phyloP scores from a whole-genome alignment of 495 filamentous ascomycete genomes.

The Annulohypoxylon stygium region DNA sequence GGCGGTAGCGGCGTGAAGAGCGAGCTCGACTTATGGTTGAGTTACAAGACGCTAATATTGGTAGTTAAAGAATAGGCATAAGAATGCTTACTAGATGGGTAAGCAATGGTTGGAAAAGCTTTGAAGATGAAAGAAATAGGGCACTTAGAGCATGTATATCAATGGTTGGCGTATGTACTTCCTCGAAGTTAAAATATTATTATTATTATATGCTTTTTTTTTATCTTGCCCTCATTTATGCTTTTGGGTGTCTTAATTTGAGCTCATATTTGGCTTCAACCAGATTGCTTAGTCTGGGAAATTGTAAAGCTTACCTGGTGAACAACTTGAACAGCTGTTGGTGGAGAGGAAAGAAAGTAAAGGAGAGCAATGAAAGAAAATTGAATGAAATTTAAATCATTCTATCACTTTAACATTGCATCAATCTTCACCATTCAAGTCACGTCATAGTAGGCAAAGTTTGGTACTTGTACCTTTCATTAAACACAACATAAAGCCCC shows the following conservation, averaged over 20 bases:
- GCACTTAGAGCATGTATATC: neutral
- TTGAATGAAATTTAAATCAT: neutral
- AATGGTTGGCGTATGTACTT: neutral
- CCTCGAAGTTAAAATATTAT: neutral
- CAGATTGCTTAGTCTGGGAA: neutral
- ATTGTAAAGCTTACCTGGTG: neutral
- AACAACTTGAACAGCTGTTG: neutral
- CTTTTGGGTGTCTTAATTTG: neutral
- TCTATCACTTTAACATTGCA: neutral
- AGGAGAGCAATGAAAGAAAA: neutral
- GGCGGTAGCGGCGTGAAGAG: neutral
- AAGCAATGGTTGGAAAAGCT: slow-evolving; percentile 1
- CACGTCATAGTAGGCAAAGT: slow-evolving; percentile 5
- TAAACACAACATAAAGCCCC: neutral
- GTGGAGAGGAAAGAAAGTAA: neutral
- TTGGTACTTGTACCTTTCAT: slow-evolving; percentile 27
- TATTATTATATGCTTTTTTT: neutral
- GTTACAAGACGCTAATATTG: neutral
- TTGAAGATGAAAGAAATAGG: neutral
- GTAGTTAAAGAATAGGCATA: neutral
- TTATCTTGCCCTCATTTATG: neutral
- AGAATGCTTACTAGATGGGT: neutral
- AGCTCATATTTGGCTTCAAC: neutral
- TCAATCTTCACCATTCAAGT: slow-evolving; percentile 2
- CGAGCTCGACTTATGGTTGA: neutral